phyloP scores from a whole-genome alignment of 192 early-diverging fungal species.

The Entophlyctis luteolus region DNA sequence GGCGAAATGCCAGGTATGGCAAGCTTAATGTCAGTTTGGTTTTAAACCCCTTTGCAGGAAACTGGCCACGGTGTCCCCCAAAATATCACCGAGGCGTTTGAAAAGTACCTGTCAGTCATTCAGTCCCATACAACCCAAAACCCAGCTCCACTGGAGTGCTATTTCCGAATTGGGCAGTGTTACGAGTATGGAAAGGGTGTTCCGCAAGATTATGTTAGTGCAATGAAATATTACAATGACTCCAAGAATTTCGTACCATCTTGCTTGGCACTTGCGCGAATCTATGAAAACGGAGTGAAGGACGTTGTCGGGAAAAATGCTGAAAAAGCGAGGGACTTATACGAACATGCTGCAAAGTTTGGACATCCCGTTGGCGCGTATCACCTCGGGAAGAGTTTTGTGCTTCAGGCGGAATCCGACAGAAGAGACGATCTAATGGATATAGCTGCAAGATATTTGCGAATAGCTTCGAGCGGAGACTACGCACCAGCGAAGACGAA shows the following conservation, averaged over 20 bases:
- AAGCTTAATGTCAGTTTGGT: too few species aligned
- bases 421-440: background rate
- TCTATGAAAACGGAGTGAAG: background rate
- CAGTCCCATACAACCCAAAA: background rate
- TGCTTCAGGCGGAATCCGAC: too few species aligned
- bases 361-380: background rate
- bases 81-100: background rate
- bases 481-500: slow-evolving; percentile 10
- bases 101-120: background rate
- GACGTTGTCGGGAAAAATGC: background rate
- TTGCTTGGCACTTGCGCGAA: background rate
- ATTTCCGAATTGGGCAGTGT: slow-evolving; percentile 7
- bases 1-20: background rate
- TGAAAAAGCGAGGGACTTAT: slow-evolving; percentile 1
- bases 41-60: slow-evolving; percentile 24
- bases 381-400: background rate
- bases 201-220: slow-evolving; percentile 10
- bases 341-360: background rate
- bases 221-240: slow-evolving; percentile 11
- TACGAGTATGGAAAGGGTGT: slow-evolving; percentile 27
- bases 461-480: background rate
- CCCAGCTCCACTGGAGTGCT: background rate
- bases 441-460: too few species aligned
- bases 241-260: slow-evolving; percentile 2
- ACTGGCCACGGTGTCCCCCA: slow-evolving; percentile 4